These are phyloP conservation scores for Ascochyta koolunga DNA, from an alignment of 2,329 filamentous ascomycete genomes.

Conservation along the genomic window DNA sequence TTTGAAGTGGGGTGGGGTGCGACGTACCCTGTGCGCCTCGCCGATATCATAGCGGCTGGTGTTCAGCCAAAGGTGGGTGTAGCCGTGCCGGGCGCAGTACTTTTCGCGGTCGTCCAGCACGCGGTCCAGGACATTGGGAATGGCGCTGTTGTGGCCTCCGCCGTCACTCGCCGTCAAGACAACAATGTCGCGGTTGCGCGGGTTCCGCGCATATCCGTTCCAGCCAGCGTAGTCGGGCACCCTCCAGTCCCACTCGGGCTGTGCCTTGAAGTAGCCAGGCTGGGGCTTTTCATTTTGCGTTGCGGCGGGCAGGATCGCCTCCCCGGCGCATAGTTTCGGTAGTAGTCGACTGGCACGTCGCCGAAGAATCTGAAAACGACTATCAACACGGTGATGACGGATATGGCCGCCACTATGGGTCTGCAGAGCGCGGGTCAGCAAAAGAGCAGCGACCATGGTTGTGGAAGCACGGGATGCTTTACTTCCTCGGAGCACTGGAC, in stretches of 20 bases:
- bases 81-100: conserved; percentile 47
- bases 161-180: conserved; percentile 51
- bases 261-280: conserved; percentile 38
- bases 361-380: conserved; percentile 33
- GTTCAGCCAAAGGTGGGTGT: conserved; percentile 50
- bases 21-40: conserved; percentile 42
- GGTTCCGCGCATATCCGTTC: conserved; percentile 39
- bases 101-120: conserved; percentile 44
- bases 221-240: conserved; percentile 34
- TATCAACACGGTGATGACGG: conserved; percentile 26
- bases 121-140: conserved; percentile 45
- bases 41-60: conserved; percentile 49
- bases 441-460: neutral
- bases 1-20: neutral
- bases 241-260: conserved; percentile 41
- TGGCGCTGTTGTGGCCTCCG: conserved; percentile 50
- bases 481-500: conserved; percentile 11
- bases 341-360: conserved; percentile 35
- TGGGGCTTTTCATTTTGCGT: conserved; percentile 35
- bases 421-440: conserved; percentile 15
- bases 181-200: conserved; percentile 44
- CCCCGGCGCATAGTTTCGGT: conserved; percentile 33
- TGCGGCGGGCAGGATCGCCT: conserved; percentile 19
- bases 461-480: neutral
- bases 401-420: conserved; percentile 28